Conservation (phyloP, 83 land plant genomes). For the Larix sibirica region DNA sequence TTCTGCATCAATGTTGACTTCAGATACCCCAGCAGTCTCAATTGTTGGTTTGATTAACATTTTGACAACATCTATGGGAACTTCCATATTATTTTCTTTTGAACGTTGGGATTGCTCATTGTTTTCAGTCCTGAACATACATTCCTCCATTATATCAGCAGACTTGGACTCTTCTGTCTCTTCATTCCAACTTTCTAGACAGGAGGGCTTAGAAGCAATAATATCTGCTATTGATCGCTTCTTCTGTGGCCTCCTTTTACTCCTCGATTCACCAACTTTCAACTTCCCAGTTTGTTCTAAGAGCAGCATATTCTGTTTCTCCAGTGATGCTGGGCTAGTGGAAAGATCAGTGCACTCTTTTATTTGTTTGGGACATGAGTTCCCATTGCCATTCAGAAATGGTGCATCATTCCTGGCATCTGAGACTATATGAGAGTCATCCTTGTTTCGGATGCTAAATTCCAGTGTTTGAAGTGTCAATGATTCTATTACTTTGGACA, state of each 20-base stretch:
- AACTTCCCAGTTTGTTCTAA: neutral
- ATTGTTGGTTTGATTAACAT: neutral
- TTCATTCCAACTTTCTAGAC: neutral
- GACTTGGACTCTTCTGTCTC: neutral
- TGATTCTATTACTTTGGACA: neutral
- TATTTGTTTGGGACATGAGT: neutral
- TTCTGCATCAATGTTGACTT: neutral
- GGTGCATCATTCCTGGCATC: neutral
- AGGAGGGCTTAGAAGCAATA: neutral
- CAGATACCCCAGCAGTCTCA: neutral
- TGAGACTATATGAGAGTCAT: neutral
- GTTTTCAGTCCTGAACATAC: neutral
- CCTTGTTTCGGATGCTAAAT: neutral
- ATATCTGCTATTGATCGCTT: no score
- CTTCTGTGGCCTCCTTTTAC: no score
- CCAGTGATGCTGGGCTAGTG: neutral
- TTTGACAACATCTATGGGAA: neutral
- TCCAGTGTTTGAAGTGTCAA: conserved; percentile 6
- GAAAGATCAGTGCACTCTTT: neutral
- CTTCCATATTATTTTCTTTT: neutral
- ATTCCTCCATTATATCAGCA: neutral
- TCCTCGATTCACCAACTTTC: neutral
- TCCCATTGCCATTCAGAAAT: neutral
- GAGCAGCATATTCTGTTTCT: neutral
- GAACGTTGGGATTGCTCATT: neutral